Conservation (phyloP, 2,329 filamentous ascomycete species). For the Metarhizium album region DNA sequence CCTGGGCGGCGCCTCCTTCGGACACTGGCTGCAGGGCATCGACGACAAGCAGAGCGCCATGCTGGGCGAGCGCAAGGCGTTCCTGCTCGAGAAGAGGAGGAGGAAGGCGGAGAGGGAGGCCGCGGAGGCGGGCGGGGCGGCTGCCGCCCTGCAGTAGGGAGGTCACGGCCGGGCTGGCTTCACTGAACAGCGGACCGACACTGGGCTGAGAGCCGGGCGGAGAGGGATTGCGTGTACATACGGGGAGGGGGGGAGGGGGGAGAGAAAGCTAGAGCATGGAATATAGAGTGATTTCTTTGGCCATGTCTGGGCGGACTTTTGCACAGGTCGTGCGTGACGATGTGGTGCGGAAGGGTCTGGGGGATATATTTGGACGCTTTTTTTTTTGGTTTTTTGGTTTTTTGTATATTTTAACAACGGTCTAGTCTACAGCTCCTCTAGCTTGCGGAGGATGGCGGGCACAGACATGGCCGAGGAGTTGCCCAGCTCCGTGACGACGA, state of each 20-base stretch:
- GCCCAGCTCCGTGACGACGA: conserved; percentile 86
- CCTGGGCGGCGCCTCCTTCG: conserved; percentile 77
- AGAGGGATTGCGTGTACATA: not conserved
- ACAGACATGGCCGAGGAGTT: conserved; percentile 79
- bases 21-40: conserved; percentile 92
- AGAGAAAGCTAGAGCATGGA: not conserved
- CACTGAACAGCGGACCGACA: too few relatives aligned
- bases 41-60: conserved; percentile 71
- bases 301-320: too few relatives aligned
- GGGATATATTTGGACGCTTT: not conserved
- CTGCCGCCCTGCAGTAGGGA: not conserved
- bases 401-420: too few relatives aligned
- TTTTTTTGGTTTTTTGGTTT: not conserved
- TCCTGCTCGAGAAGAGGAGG: conserved; percentile 80
- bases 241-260: too few relatives aligned
- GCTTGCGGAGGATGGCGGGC: conserved; percentile 47
- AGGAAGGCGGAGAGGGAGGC: conserved; percentile 40
- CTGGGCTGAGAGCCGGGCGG: not conserved
- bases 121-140: conserved; percentile 1
- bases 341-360: not conserved
- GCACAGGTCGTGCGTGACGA: too few relatives aligned
- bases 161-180: not conserved
- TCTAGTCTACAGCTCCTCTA: conserved; percentile 40
- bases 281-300: not conserved
- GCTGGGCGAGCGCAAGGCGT: conserved; percentile 66